Percentiles rank a stretch among this genome's conserved stretches.
Evolutionary conservation across 2,329 filamentous ascomycete species (phyloP).

Genomic region (Zasmidium citrigriseum): DNA sequence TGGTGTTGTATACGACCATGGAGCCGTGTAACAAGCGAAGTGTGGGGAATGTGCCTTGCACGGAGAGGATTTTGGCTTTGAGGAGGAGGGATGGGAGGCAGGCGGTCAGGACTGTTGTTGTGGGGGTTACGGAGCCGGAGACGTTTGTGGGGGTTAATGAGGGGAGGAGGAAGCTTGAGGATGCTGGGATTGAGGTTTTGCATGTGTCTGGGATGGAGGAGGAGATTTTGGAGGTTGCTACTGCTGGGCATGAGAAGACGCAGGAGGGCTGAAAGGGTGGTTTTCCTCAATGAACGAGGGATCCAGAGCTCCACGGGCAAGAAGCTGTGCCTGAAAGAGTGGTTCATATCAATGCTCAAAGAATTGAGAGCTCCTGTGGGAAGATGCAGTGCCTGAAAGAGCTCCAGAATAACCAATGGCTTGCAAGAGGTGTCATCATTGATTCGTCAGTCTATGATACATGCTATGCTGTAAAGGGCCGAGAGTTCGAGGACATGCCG

Average conservation of each 20-base stretch:
- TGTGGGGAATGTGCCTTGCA: constrained; percentile 75
- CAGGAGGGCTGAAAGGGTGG: not conserved
- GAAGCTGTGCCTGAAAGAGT: too few species aligned
- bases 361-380: too few species aligned
- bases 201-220: constrained; percentile 74
- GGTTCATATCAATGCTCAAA: too few species aligned
- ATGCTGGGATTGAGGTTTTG: constrained; percentile 71
- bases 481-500: not conserved
- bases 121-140: constrained; percentile 85
- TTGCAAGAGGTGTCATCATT: not conserved
- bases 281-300: too few species aligned
- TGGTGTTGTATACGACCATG: constrained; percentile 86
- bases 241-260: constrained; percentile 66
- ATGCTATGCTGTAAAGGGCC: not conserved
- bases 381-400: too few species aligned
- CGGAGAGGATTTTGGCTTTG: constrained; percentile 69
- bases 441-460: not conserved
- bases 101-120: constrained; percentile 75
- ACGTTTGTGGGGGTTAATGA: constrained; percentile 85
- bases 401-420: not conserved
- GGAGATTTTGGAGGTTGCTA: constrained; percentile 80
- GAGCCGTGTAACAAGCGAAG: constrained; percentile 77
- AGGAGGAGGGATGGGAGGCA: constrained; percentile 48
- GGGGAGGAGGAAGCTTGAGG: constrained; percentile 68
- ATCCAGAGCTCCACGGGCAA: too few species aligned